Evolutionary conservation across 2,329 filamentous ascomycete genomes (phyloP), one percentile per base, ranked within the genome.

Genomic region (Cercospora sojina): DNA sequence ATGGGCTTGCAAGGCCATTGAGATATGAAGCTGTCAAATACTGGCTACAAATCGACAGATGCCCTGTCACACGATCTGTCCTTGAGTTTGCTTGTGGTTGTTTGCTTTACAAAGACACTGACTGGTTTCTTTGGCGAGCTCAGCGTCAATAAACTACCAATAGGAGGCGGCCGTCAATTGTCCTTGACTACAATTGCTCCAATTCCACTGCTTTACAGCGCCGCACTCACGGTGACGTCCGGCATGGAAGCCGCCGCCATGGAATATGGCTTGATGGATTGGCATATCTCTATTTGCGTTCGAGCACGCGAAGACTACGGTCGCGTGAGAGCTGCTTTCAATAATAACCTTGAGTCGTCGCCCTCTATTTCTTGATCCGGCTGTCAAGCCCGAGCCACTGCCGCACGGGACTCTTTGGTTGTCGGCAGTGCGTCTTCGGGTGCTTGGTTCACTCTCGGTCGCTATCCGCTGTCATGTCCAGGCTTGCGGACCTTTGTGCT

Each of bases 21-120:
- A 23, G 29, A 25, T 31, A 32, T 47, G 18, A 59, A 51, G 41
- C 59, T 55, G 25, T 32, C 59, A 62, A 53, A 53, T 43, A 41
- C 31, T 23, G 51, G 32, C 41, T 41, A 51, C 27, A 62, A 57
- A 35, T 59, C 31, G 20, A 38, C 35, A 27, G n/a, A 43, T 29
- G 9, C 18, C 7, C 49, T 29, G 60, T 62, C 49, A 23, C 60
- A 62, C 60, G 8, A 56, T 41, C 49, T 25, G 6, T 53, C 5
- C 41, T 25, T 49, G 62, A 58, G 61, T 64, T 67, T 67, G 65
- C 65, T 64, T 41, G 47, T 41, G 29, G 41, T 56, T 67, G 65
- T 67, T 67, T 67, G 65, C 65, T 67, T 53, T 27, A 25, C 49
- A 5, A 41, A 58, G 23, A 20, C 49, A 32, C 35, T 64, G 65